Evolutionary conservation across 176 grass and related monocot genomes (phyloP).

Genomic region (sorghum (Sorghum bicolor)): Sorghum_bicolor_NCBIv3 NC_012876.2:6264001-6264500

Average conservation of each 20-base stretch:
- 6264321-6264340: constrained; percentile 16
- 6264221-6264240: background rate
- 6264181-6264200: background rate
- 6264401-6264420: background rate
- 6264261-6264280: background rate
- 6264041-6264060: background rate
- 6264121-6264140: background rate
- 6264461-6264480: background rate
- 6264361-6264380: background rate
- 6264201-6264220: background rate
- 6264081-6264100: background rate
- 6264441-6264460: background rate
- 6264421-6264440: background rate
- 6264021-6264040: background rate
- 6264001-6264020: background rate
- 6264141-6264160: background rate
- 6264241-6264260: background rate
- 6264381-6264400: background rate
- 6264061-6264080: background rate
- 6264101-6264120: background rate
- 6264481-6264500: constrained; percentile 8
- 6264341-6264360: background rate
- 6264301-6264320: background rate
- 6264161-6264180: background rate
- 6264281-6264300: background rate